Evolutionary conservation across 768 basidiomycete species (phyloP).

Genomic region (Gymnopilus junonius): DNA sequence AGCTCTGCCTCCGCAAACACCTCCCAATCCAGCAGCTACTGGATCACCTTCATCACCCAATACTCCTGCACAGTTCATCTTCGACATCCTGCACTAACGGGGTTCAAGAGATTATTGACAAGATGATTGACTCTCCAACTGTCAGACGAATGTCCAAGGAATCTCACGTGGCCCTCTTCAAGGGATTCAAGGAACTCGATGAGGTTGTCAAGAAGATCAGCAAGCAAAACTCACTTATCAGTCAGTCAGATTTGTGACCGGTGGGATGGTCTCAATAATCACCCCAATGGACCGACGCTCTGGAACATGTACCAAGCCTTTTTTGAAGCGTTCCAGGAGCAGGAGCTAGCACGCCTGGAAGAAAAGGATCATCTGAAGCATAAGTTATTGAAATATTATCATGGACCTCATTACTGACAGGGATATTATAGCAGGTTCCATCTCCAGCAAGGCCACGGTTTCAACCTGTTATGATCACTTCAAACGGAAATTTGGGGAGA

Average conservation of each 20-base stretch:
- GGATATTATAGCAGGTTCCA: background rate
- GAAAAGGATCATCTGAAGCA: background rate
- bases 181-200: background rate
- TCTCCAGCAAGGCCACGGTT: background rate
- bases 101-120: no score
- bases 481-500: background rate
- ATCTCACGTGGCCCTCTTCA: background rate
- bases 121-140: background rate
- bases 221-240: background rate
- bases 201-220: background rate
- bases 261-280: background rate
- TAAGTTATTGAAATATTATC: background rate
- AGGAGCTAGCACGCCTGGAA: background rate
- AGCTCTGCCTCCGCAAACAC: no score
- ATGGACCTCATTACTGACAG: background rate
- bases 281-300: background rate
- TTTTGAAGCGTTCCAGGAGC: background rate
- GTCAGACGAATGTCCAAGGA: background rate
- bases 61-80: no score
- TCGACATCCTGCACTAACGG: no score
- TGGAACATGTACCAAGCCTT: background rate
- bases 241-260: background rate
- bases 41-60: no score
- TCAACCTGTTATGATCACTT: conserved; percentile 1
- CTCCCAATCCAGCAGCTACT: no score